Conservation (phyloP, 371 early-diverging fungal genomes). For the Nosema granulosis region DNA sequence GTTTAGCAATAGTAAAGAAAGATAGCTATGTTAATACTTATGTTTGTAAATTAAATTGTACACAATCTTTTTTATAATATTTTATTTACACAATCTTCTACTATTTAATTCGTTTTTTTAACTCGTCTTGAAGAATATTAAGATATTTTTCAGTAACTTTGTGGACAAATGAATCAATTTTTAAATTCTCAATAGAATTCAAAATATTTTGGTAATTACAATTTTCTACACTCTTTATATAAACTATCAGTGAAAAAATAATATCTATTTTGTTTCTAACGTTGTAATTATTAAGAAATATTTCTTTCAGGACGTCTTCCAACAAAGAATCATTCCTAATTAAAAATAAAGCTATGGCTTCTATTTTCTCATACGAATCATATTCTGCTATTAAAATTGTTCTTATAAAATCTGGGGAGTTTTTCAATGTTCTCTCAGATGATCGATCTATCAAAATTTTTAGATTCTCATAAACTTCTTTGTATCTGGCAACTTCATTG, state of each 20-base stretch:
- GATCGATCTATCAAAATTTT: neutral
- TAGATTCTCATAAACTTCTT: constrained; percentile 9
- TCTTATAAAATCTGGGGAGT: neutral
- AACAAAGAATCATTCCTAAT: neutral
- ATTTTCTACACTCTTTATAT: neutral
- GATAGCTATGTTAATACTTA: too few species aligned
- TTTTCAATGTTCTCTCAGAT: neutral
- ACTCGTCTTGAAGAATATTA: neutral
- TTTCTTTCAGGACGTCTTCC: neutral
- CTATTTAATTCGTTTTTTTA: too few species aligned
- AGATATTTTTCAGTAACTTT: neutral
- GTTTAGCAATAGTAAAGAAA: neutral
- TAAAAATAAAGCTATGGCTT: neutral
- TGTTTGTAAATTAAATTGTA: too few species aligned
- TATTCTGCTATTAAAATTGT: neutral
- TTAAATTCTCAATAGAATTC: neutral
- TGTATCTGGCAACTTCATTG: neutral
- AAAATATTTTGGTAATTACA: neutral
- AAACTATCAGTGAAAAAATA: neutral
- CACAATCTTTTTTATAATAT: too few species aligned
- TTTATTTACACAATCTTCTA: too few species aligned
- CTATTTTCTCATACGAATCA: neutral
- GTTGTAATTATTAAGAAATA: neutral
- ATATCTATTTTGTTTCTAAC: neutral
- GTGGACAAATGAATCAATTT: neutral